Evolutionary conservation across 768 basidiomycete genomes (phyloP).

Genomic region (Serpula lacrymans): DNA sequence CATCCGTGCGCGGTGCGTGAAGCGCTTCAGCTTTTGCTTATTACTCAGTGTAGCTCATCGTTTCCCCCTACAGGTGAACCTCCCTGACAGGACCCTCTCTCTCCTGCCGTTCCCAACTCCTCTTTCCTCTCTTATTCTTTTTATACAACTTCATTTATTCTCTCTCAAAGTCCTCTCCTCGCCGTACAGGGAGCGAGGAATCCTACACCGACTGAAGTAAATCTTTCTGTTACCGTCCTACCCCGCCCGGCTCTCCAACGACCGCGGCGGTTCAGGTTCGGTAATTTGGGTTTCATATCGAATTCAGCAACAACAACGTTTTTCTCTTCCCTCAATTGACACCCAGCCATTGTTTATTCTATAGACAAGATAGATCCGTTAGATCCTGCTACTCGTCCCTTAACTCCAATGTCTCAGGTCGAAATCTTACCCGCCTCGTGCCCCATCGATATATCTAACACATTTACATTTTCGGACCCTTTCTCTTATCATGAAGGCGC

Average conservation of each 20-base stretch:
- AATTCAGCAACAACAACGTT: slow-evolving; percentile 19
- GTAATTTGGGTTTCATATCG: slow-evolving; percentile 49
- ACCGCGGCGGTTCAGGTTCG: slow-evolving; percentile 78
- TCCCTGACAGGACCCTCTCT: slow-evolving; percentile 53
- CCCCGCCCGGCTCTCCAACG: slow-evolving; percentile 57
- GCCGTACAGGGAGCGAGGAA: slow-evolving; percentile 70
- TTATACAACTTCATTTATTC: slow-evolving; percentile 17
- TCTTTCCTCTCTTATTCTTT: slow-evolving; percentile 8
- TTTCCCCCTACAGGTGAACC: slow-evolving; percentile 61
- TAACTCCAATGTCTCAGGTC: slow-evolving; percentile 54
- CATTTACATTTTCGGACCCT: slow-evolving; percentile 27
- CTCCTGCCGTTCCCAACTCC: slow-evolving; percentile 6
- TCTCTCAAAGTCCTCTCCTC: slow-evolving; percentile 59
- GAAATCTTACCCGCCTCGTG: slow-evolving; percentile 39
- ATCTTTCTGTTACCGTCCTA: slow-evolving; percentile 48
- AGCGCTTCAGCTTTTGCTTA: slow-evolving; percentile 5
- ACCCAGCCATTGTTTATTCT: slow-evolving; percentile 12
- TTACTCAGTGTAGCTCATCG: slow-evolving; percentile 2
- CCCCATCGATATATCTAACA: slow-evolving; percentile 24
- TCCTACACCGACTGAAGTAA: slow-evolving; percentile 53
- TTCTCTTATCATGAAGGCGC: slow-evolving; percentile 12
- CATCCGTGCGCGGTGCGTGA: slow-evolving; percentile 67
- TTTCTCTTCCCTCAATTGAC: not conserved
- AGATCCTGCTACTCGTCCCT: slow-evolving; percentile 11
- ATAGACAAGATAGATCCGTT: slow-evolving; percentile 20